These are phyloP conservation scores for Penicillium sp. DNA, from an alignment of 2,329 filamentous ascomycete species.

Conservation along the genomic window DNA sequence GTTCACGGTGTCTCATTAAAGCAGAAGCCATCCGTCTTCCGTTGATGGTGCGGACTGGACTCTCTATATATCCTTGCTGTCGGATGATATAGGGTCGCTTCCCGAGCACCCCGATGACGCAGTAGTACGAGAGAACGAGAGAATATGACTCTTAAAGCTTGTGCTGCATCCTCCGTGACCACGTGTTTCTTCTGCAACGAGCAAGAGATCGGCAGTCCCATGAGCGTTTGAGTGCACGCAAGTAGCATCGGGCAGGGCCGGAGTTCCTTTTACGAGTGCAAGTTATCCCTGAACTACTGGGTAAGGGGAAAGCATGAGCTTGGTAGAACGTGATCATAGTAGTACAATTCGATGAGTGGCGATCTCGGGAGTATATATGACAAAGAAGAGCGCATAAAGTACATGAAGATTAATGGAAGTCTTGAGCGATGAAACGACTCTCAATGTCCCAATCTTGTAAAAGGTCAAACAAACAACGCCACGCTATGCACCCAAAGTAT, in stretches of 20 bases:
- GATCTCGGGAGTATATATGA: constrained; percentile 54
- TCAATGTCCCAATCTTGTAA: constrained; percentile 26
- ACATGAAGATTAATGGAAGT: constrained; percentile 59
- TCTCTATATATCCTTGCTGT: not conserved
- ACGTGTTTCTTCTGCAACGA: constrained; percentile 7
- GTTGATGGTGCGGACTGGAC: not conserved
- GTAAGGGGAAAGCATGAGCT: not conserved
- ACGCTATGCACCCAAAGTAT: constrained; percentile 46
- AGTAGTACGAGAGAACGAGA: not conserved
- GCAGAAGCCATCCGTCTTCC: not conserved
- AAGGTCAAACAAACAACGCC: constrained; percentile 43
- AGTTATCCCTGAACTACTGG: not conserved
- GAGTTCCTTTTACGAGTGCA: not conserved
- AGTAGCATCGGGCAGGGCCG: constrained; percentile 3
- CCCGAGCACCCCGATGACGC: not conserved
- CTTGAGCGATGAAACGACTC: constrained; percentile 20
- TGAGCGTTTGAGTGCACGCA: not conserved
- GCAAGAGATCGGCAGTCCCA: constrained; percentile 15
- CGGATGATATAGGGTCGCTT: not conserved
- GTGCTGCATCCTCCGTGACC: not conserved
- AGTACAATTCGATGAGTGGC: constrained; percentile 63
- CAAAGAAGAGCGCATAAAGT: constrained; percentile 59
- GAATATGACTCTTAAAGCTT: constrained; percentile 4
- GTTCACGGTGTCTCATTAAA: not conserved
- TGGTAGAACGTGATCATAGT: constrained; percentile 18